phyloP scores from a whole-genome alignment of 257 asterid genomes.

The Gynochthodes officinalis region DNA sequence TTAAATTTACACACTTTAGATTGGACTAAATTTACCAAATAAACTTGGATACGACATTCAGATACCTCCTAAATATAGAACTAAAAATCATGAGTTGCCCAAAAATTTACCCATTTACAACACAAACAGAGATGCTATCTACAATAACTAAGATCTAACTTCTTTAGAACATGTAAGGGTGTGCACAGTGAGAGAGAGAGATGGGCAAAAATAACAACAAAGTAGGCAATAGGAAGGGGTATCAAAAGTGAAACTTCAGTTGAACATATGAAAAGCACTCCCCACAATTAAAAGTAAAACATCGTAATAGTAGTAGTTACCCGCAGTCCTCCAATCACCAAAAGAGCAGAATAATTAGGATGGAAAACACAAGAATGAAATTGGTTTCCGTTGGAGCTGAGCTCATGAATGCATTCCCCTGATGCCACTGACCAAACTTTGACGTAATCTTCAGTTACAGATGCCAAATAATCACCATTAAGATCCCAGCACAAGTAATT shows the following conservation, averaged over 20 bases:
- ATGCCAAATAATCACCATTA: constrained; percentile 80
- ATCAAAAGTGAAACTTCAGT: not conserved
- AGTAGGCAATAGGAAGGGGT: not conserved
- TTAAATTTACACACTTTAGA: not conserved
- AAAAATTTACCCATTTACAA: not conserved
- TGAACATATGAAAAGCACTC: not conserved
- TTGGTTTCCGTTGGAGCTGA: constrained; percentile 67
- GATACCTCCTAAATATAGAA: not conserved
- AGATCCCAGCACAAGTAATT: constrained; percentile 97
- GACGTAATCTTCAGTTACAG: constrained; percentile 86
- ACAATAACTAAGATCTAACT: not conserved
- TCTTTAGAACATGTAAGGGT: not conserved
- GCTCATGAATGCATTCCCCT: constrained; percentile 84
- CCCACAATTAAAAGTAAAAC: not conserved
- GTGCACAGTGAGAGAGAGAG: constrained; percentile 1
- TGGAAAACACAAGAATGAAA: constrained; percentile 93
- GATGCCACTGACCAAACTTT: constrained; percentile 91
- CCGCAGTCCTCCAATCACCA: constrained; percentile 86
- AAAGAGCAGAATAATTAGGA: constrained; percentile 81
- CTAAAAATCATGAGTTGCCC: not conserved
- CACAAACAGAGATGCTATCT: too few relatives aligned
- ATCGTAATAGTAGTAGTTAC: constrained; percentile 30
- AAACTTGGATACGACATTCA: not conserved
- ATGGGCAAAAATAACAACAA: not conserved
- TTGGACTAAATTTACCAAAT: not conserved